A percentile compares a stretch with the other conserved stretches of the same genome.
phyloP scores from a whole-genome alignment of 2,329 filamentous ascomycete genomes.

The Cadophora sp. region DNA sequence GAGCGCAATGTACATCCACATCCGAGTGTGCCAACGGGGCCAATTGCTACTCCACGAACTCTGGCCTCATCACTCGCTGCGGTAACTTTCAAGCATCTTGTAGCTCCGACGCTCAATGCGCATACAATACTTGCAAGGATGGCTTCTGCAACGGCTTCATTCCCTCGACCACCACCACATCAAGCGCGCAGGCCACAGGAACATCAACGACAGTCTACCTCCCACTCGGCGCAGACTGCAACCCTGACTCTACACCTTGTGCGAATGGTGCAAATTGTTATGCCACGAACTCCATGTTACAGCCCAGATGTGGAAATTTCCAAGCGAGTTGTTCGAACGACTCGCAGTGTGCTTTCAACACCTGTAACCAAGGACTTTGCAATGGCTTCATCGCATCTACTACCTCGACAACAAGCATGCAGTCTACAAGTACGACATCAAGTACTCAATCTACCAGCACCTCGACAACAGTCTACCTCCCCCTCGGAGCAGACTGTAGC shows the following conservation, averaged over 20 bases:
- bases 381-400: constrained; percentile 20
- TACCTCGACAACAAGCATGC: not conserved
- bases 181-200: not conserved
- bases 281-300: constrained; percentile 19
- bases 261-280: constrained; percentile 28
- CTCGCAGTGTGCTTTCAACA: constrained; percentile 32
- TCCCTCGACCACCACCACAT: constrained; percentile 1
- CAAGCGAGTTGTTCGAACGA: constrained; percentile 23
- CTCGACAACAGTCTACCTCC: constrained; percentile 12
- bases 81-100: constrained; percentile 27
- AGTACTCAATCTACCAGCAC: constrained; percentile 1
- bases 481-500: constrained; percentile 23
- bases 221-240: constrained; percentile 21
- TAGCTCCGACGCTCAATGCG: constrained; percentile 26
- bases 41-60: constrained; percentile 26
- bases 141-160: constrained; percentile 27
- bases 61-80: constrained; percentile 20
- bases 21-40: constrained; percentile 29
- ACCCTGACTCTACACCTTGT: constrained; percentile 24
- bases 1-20: constrained; percentile 21
- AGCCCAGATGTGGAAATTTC: constrained; percentile 29
- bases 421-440: not conserved
- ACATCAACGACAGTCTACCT: constrained; percentile 16
- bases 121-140: constrained; percentile 28
- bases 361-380: constrained; percentile 27